Evolutionary conservation across 208 protist species (phyloP), one percentile per base, ranked within the genome.

Genomic region (Wallacemonas collosoma): DNA sequence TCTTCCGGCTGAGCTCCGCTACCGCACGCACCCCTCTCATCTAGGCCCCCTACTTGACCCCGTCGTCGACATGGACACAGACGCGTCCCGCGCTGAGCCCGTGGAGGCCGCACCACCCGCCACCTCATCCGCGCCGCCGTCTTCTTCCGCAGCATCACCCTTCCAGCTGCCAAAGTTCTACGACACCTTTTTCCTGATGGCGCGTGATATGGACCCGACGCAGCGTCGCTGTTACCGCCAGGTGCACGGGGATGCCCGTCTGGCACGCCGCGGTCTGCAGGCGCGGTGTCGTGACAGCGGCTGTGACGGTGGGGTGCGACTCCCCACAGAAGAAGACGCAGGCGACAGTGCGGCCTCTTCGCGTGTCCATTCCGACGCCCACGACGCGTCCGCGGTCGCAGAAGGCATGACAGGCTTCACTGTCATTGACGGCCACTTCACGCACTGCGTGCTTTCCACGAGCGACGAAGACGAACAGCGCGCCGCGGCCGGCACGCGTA

Each of bases 1-100:
- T 65, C 66, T 90, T 8, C 81, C 81, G 4, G 64, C 72, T 6
- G 80, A 86, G 63, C 77, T 82, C 45, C 78, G 77, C 4, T 79
- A 72, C 56, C 82, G 88, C 50, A 90, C 88, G 50, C 85, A 87
- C 45, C 77, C 83, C 11, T 93, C 88, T 2, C 85, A 93, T 66
- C 57, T 93, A 5, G 86, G 83, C 61, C 65, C 54, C 1, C 50
- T 86, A 2, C 68, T 90, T 0, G 79, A 77, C 47, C 78, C 81
- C 2, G 41, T 58, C 48, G 57, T 67, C 3, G 55, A 44, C 4
- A 38, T 51, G 8, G 39, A 54, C 3, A 38, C 12, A 45, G 47
- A 9, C 17, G 12, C 64, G 11, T 38, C 75, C 38, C 40, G 35
- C 2, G 5, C 73, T 8, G 15, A 45, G 1, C 38, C 36, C 17